These are phyloP conservation scores for Lactarius indigo DNA, from an alignment of 768 basidiomycete species.

Conservation along the genomic window DNA sequence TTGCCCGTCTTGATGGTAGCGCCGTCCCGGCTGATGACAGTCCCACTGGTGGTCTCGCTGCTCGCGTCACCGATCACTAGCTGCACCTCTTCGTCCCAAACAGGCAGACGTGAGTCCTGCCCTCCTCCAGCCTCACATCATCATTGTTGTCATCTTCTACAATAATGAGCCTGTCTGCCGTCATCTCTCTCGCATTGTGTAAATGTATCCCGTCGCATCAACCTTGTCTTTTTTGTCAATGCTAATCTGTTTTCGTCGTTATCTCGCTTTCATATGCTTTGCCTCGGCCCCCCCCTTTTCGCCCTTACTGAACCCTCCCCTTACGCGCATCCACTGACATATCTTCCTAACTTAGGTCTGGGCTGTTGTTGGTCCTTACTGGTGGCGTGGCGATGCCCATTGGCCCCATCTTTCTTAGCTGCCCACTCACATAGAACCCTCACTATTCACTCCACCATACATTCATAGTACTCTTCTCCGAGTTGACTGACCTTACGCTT, in stretches of 20 bases:
- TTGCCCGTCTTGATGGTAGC: neutral
- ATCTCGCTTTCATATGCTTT: constrained; percentile 23
- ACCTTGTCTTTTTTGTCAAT: neutral
- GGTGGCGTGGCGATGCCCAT: neutral
- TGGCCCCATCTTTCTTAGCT: neutral
- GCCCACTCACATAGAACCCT: neutral
- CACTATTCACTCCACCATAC: neutral
- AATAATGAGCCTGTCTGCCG: neutral
- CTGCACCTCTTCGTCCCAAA: constrained; percentile 2
- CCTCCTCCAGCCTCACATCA: no score
- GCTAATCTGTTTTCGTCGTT: constrained; percentile 20
- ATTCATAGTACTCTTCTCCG: neutral
- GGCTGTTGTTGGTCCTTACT: neutral
- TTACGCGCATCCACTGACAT: constrained; percentile 2
- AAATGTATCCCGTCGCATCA: constrained; percentile 9
- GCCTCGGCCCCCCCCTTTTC: neutral
- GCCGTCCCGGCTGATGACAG: neutral
- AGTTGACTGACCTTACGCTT: neutral
- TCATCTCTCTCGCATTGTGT: no score
- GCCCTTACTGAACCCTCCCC: neutral
- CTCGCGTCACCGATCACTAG: neutral
- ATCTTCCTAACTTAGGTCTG: no score
- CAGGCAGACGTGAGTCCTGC: neutral
- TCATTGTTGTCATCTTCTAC: no score
- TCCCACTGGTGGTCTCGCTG: neutral